phyloP scores from a whole-genome alignment of 139 green algal genomes.

The Volvox reticuliferus region DNA sequence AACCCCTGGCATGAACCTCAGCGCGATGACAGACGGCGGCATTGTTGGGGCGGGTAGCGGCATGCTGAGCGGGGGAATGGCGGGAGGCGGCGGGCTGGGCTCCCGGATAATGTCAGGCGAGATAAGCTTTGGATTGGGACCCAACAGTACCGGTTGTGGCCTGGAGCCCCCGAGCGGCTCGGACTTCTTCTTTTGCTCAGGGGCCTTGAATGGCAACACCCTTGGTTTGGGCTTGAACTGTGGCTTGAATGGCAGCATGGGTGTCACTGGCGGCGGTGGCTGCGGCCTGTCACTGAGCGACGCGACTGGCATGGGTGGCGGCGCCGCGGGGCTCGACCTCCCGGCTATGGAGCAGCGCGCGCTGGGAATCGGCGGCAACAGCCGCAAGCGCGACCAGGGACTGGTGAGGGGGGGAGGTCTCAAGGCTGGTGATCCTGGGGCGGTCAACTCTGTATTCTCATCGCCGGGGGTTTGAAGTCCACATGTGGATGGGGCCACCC shows the following conservation, averaged over 20 bases:
- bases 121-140: not conserved
- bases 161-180: not conserved
- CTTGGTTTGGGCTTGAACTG: not conserved
- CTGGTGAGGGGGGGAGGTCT: not conserved
- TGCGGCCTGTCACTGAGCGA: not conserved
- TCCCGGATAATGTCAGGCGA: not conserved
- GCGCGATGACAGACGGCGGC: not conserved
- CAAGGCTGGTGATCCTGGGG: too few relatives aligned
- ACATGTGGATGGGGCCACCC: too few relatives aligned
- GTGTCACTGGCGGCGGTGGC: not conserved
- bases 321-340: too few relatives aligned
- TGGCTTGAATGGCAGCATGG: not conserved
- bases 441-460: too few relatives aligned
- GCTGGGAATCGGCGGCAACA: not conserved
- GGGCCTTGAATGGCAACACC: not conserved
- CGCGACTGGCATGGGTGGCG: not conserved
- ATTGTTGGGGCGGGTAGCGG: not conserved
- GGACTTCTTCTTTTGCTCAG: not conserved
- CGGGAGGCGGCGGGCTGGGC: not conserved
- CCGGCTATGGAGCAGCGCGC: not conserved
- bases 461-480: too few relatives aligned
- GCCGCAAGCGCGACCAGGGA: constrained; percentile 32
- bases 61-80: not conserved
- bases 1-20: not conserved
- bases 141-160: not conserved